A percentile compares a stretch with the other conserved stretches of the same genome.
These are phyloP conservation scores for Fusarium burgessii DNA, from an alignment of 2,329 filamentous ascomycete genomes.

Conservation along the genomic window DNA sequence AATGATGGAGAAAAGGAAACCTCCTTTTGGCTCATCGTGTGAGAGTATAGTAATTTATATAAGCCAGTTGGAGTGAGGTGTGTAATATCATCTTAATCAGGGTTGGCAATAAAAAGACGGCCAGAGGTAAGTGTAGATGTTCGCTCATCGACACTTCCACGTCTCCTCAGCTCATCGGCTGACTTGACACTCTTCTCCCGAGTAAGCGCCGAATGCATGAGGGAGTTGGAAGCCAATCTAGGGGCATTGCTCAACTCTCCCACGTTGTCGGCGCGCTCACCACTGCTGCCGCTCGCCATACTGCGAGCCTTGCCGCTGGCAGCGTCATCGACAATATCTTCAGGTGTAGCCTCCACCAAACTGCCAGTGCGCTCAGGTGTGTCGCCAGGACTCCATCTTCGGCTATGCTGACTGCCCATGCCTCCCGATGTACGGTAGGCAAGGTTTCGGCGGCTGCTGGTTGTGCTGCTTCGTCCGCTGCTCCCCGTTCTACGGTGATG, in stretches of 20 bases:
- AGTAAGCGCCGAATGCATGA: conserved; percentile 67
- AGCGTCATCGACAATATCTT: conserved; percentile 54
- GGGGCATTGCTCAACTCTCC: conserved; percentile 64
- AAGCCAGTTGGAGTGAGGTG: conserved; percentile 7
- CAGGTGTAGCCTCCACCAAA: conserved; percentile 59
- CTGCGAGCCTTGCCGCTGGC: conserved; percentile 64
- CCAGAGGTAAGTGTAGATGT: conserved; percentile 80
- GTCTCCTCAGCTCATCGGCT: conserved; percentile 77
- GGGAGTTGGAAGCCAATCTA: conserved; percentile 69
- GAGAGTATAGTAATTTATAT: conserved; percentile 21
- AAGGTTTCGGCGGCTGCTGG: conserved; percentile 62
- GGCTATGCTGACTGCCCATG: conserved; percentile 54
- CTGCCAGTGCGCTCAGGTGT: conserved; percentile 68
- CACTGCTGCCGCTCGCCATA: conserved; percentile 67
- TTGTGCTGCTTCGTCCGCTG: conserved; percentile 78
- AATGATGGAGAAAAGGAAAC: conserved; percentile 34
- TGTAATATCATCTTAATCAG: conserved; percentile 64
- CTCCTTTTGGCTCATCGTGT: conserved; percentile 32
- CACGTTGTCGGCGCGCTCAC: conserved; percentile 70
- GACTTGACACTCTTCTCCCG: conserved; percentile 75
- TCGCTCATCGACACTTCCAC: conserved; percentile 86
- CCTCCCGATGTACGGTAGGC: conserved; percentile 65
- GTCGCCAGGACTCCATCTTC: conserved; percentile 65
- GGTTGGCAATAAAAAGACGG: conserved; percentile 87
- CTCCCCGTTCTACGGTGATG: conserved; percentile 79